Evolutionary conservation across 2,329 filamentous ascomycete genomes (phyloP).

Genomic region (Aspergillus phoenicis): DNA sequence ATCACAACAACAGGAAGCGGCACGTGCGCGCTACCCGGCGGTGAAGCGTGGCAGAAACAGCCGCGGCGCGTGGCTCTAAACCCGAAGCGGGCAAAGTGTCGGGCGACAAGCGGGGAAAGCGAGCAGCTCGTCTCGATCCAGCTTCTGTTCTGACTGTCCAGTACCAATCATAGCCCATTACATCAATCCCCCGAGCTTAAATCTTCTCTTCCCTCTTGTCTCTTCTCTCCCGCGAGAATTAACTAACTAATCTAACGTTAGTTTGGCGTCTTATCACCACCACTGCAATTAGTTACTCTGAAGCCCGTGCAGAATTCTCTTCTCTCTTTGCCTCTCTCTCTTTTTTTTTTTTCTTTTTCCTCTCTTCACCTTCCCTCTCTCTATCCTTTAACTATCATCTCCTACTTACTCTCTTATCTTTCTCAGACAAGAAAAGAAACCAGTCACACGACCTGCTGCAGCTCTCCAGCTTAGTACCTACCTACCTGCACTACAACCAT

Average conservation of each 20-base stretch:
- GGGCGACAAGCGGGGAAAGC: slow-evolving; percentile 1
- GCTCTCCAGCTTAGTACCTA: too few relatives aligned
- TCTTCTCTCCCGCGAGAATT: neutral
- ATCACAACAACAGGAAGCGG: slow-evolving; percentile 8
- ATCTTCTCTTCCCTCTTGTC: neutral
- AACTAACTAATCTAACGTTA: too few relatives aligned
- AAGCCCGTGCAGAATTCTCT: neutral
- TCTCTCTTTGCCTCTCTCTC: neutral
- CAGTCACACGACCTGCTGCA: too few relatives aligned
- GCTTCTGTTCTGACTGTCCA: neutral
- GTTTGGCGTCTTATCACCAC: too few relatives aligned
- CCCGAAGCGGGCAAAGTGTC: neutral
- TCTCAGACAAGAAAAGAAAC: neutral
- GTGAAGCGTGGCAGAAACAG: slow-evolving; percentile 8
- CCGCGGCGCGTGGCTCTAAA: slow-evolving; percentile 1
- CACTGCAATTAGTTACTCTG: too few relatives aligned
- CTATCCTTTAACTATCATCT: neutral
- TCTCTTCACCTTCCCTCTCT: neutral
- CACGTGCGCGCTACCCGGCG: slow-evolving; percentile 16
- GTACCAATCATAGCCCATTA: slow-evolving; percentile 1
- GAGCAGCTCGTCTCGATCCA: neutral
- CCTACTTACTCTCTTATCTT: neutral
- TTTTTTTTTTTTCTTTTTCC: neutral
- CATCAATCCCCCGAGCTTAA: slow-evolving; percentile 4
- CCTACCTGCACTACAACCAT: too few relatives aligned